Conservation (phyloP, 345 rosid species). For the Microcos paniculata region DNA sequence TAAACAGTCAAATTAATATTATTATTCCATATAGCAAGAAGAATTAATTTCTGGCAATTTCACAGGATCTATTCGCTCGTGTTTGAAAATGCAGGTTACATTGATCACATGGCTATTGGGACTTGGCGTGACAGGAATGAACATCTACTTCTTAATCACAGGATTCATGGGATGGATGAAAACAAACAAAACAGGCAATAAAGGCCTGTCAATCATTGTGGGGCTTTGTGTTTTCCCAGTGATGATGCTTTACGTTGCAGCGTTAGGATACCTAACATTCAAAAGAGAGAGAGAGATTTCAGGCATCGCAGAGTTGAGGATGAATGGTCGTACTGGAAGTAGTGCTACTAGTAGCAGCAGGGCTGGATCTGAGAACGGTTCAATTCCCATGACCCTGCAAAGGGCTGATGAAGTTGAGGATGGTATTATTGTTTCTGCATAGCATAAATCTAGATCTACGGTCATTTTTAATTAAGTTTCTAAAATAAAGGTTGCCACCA, state of each 20-base stretch:
- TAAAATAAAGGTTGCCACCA: too few species aligned
- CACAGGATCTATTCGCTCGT: neutral
- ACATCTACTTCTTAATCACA: conserved; percentile 49
- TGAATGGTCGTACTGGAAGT: neutral
- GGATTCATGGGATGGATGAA: conserved; percentile 44
- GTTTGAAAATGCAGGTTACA: conserved; percentile 25
- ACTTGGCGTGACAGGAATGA: conserved; percentile 44
- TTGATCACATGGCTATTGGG: conserved; percentile 52
- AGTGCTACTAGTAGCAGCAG: neutral
- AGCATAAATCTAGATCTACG: neutral
- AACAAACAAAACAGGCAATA: conserved; percentile 29
- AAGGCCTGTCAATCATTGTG: conserved; percentile 38
- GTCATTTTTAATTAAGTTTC: too few species aligned
- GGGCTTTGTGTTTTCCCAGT: conserved; percentile 39
- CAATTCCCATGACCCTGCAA: neutral
- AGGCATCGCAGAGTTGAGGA: neutral
- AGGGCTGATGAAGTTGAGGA: neutral
- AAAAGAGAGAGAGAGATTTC: conserved; percentile 28
- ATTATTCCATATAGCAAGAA: neutral
- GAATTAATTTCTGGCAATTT: neutral
- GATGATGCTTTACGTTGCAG: conserved; percentile 39
- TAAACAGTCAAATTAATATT: neutral
- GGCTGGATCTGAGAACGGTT: neutral
- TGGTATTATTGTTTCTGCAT: neutral
- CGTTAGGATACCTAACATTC: conserved; percentile 39